Base-by-base conservation (phyloP, 345 rosid species). In the Eucalyptus urophylla region DNA sequence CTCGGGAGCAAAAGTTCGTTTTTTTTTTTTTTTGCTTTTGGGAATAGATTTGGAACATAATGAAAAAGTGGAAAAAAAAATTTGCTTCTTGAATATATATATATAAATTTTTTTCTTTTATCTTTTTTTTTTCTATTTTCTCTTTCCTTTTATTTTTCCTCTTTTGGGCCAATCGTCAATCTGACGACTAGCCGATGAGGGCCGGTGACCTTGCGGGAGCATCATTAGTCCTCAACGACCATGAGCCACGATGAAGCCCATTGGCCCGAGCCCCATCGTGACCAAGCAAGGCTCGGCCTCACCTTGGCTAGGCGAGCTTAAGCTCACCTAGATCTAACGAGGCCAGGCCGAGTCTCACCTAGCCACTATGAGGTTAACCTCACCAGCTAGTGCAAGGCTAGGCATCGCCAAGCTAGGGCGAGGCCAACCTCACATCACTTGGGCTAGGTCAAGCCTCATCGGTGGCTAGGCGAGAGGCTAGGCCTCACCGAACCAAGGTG, bases 171-270 rank as follows among this genome's bases (percentile, higher is more conserved):
- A 5, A 0, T 49, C 1, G 6, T 14, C 2, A 4, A 5, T 2
- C 15, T 49, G 5, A 49, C 15, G 6, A 49, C 1, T 0, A 0
- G 15, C 15, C 2, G 3, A 49, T 49, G 51, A 49, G 51, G 51
- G 16, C 51, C 0, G 1, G 7, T 1, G 0, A 49, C 17, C 51
- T 49, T 1, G 3, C 0, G 0, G 16, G 1, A 49, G 51, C 51
- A 1, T 49, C 16, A 4, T 1, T 0, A 2, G 1, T 49, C 50
- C 50, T 0, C 15, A 0, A 4, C 5, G 0, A 49, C 50, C 50
- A 0, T 4, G 5, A 49, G 50, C 50, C 15, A 49, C 14, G 1
- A 4, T 49, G 49, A 12, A 47, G 11, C 49, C 3, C 49, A 3
- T 45, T 3, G 12, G 12, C 12, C 1, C 49, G 4, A 45, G 49